phyloP scores from a whole-genome alignment of 2,329 filamentous ascomycete species.

The Zasmidium angulare region DNA sequence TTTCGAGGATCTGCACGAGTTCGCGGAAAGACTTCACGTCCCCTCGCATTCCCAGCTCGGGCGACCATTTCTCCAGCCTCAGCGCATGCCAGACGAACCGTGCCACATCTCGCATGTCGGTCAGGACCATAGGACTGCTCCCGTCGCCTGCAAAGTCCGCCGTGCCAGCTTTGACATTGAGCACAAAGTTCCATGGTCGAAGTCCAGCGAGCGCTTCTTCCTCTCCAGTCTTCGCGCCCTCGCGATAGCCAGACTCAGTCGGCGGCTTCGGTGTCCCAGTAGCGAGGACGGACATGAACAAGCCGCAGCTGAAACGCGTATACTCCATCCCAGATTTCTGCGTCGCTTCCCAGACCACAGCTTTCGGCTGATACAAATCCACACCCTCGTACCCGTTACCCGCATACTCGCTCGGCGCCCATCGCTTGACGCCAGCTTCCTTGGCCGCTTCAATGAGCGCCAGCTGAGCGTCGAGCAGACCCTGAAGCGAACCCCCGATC shows the following conservation, averaged over 20 bases:
- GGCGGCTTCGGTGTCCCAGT: conserved; percentile 30
- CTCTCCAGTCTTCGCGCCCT: conserved; percentile 27
- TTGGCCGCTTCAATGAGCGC: conserved; percentile 57
- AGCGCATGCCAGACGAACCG: conserved; percentile 46
- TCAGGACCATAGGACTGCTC: conserved; percentile 46
- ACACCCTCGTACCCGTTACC: conserved; percentile 24
- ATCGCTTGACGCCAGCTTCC: conserved; percentile 60
- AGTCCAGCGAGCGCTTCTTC: conserved; percentile 36
- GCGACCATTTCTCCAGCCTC: conserved; percentile 47
- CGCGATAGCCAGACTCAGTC: conserved; percentile 21
- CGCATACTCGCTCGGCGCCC: conserved; percentile 60
- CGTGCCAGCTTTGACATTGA: conserved; percentile 46
- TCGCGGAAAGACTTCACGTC: conserved; percentile 29
- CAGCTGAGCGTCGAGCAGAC: conserved; percentile 41
- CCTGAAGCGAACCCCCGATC: conserved; percentile 22
- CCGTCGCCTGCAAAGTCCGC: conserved; percentile 54
- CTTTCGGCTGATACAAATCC: conserved; percentile 28
- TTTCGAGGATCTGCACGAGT: conserved; percentile 27
- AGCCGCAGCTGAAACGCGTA: conserved; percentile 29
- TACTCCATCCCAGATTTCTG: conserved; percentile 25
- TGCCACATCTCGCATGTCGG: conserved; percentile 52
- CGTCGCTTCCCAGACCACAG: conserved; percentile 26
- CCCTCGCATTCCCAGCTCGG: conserved; percentile 38
- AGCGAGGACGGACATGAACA: conserved; percentile 32
- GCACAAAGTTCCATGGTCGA: conserved; percentile 40